Conservation (phyloP, 768 basidiomycete genomes). For the Pleurotus sapidus region DNA sequence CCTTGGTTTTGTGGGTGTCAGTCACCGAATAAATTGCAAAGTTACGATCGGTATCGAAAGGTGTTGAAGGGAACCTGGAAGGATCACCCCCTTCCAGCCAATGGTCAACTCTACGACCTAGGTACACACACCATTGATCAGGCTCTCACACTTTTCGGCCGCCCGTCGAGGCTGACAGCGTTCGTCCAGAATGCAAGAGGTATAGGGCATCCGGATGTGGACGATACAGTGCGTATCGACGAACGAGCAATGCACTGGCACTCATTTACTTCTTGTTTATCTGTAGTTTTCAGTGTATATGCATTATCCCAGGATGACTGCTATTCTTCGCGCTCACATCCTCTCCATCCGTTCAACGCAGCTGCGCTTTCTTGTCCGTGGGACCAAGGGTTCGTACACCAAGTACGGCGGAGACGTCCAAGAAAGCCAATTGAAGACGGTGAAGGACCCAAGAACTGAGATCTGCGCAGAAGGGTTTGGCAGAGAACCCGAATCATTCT, state of each 20-base stretch:
- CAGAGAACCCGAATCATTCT: conserved; percentile 57
- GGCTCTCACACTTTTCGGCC: conserved; percentile 70
- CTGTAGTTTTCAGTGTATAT: conserved; percentile 50
- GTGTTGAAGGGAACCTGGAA: conserved; percentile 77
- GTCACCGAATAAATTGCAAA: conserved; percentile 19
- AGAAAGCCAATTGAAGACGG: conserved; percentile 69
- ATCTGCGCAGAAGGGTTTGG: conserved; percentile 45
- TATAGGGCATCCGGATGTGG: conserved; percentile 58
- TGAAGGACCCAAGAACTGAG: conserved; percentile 43
- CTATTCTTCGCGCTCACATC: conserved; percentile 64
- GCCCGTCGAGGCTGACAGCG: conserved; percentile 65
- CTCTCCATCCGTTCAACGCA: conserved; percentile 67
- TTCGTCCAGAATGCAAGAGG: conserved; percentile 68
- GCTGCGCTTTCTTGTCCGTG: conserved; percentile 69
- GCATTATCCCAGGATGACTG: conserved; percentile 56
- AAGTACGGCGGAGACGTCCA: conserved; percentile 80
- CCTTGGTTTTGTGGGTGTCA: not conserved
- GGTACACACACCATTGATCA: conserved; percentile 84
- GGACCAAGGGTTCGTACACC: conserved; percentile 65
- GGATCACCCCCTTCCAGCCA: conserved; percentile 58
- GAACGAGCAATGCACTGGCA: not conserved
- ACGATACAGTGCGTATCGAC: conserved; percentile 54
- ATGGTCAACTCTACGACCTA: conserved; percentile 73
- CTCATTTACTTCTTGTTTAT: not conserved
- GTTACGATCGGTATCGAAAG: conserved; percentile 74